Evolutionary conservation across 2,329 filamentous ascomycete genomes (phyloP), one percentile per base, ranked within the genome.

Genomic region (Metarhizium brunneum): DNA sequence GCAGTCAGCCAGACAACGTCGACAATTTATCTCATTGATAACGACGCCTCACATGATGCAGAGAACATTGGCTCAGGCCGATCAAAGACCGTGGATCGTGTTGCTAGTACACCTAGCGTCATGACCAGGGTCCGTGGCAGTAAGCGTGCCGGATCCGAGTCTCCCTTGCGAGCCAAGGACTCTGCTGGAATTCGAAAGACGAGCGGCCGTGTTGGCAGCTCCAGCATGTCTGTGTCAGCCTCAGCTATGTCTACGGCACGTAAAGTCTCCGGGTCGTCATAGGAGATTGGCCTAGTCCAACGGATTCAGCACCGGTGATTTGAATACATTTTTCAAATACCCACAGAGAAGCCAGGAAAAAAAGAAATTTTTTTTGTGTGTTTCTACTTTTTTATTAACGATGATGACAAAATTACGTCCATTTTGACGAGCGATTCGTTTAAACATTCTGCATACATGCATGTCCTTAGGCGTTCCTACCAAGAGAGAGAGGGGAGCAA

Each of bases 1-100:
- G 88, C 90, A 0, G 81, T 88, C 56, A 91, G 87, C 69, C 88
- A 90, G 69, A 88, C 85, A 3, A 85, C 87, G 13, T 88, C 87
- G 0, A 85, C 86, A 2, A 84, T 83, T 57, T 85, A 84, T 63
- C 62, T 64, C 49, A 79, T 86, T 55, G 83, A 87, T 63, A 86
- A 87, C 60, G 83, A 86, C 62, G 79, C 83, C 13, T 85, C 83
- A 20, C 82, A 87, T 58, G 87, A 90, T 61, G 80, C 82, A 11
- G 87, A 90, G 67, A 90, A 90, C 63, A 79, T 86, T 68, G 84
- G 84, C 36, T 70, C 75, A 29, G 70, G 76, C 36, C 82, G 84
- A 58, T 78, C 79, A 47, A 86, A 87, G 63, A 72, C 75, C 38
- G 81, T 84, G 62, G 82, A 81, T 42, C 75, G 74, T 67, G 68